Percentiles rank a stretch among this genome's conserved stretches.
phyloP scores from a whole-genome alignment of 1,284 basidiomycete genomes.

The Boletellus deceptivus region DNA sequence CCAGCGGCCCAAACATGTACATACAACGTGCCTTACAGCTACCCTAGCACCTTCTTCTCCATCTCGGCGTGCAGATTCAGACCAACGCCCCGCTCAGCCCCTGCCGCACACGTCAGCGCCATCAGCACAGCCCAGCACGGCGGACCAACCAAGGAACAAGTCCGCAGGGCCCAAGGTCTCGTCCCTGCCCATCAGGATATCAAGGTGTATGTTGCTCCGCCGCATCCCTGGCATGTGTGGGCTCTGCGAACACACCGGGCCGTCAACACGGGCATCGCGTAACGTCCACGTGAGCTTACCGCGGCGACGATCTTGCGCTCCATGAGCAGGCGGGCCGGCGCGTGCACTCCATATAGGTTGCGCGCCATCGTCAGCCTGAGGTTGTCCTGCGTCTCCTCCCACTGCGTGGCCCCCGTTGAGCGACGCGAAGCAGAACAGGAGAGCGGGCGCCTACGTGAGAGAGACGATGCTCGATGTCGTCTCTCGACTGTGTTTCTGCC shows the following conservation, averaged over 20 bases:
- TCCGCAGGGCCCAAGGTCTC: conserved; percentile 75
- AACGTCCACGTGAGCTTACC: conserved; percentile 40
- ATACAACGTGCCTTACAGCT: conserved; percentile 17
- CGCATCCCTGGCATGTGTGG: conserved; percentile 62
- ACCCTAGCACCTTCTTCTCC: conserved; percentile 55
- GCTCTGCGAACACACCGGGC: conserved; percentile 40
- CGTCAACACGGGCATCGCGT: not conserved
- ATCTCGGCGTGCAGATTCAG: conserved; percentile 69
- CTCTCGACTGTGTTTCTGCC: conserved; percentile 59
- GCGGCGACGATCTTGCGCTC: conserved; percentile 84
- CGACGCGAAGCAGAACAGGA: not conserved
- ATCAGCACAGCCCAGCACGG: not conserved
- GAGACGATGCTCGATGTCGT: conserved; percentile 59
- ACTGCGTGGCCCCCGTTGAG: conserved; percentile 50
- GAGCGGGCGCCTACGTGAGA: conserved; percentile 53
- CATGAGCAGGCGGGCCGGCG: conserved; percentile 89
- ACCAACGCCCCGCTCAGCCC: conserved; percentile 48
- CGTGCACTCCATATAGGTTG: conserved; percentile 83
- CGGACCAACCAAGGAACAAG: conserved; percentile 63
- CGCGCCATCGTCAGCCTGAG: conserved; percentile 84
- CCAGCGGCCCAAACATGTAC: conserved; percentile 23
- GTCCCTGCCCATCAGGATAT: conserved; percentile 90
- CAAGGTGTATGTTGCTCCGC: conserved; percentile 80
- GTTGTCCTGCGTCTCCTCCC: conserved; percentile 91
- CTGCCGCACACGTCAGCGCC: conserved; percentile 36